Evolutionary conservation across 805 yeast species (phyloP), one percentile per base, ranked within the genome.

Genomic region (Schizosaccharomyces cryophilus): DNA sequence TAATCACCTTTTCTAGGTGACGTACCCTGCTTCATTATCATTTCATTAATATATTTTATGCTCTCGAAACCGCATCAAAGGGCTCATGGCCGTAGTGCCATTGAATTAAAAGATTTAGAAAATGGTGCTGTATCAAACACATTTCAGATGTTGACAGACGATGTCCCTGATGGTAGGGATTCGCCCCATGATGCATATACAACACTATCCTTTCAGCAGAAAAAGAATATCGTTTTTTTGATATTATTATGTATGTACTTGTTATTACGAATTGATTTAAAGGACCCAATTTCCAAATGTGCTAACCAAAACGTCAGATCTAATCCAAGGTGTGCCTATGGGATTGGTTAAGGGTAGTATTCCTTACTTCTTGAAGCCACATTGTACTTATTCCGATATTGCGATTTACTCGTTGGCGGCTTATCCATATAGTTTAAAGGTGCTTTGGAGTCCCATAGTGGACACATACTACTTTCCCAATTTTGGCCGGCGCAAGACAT

Each of bases 311-410:
- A 13, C 85, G 5, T 73, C 93, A 42, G 93, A 93, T 69, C 73
- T 88, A 59, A 76, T 89, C 5, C 98, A 93, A 70, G 98, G 98
- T n/a, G 81, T 93, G 5, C 98, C 98, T 0, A 94, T 89, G 15
- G 98, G 98, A 0, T 73, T 93, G 42, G 95, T 95, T 1, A 88
- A 90, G 73, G 98, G 98, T 1, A 82, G 95, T 1, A 78, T 93
- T 11, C 98, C 98, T 1, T 93, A 89, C 67, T 73, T 93, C 21
- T 75, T 93, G 62, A 93, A 93, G 69, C 79, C 90, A 3, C 81
- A 84, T 62, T 77, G 90, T 17, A 78, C 88, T 13, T 93, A 86
- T 69, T 81, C 95, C 0, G 94, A 89, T 67, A 85, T 93, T 6
- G 98, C 97, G 0, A 69, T 89, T 2, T 93, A 93, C 69, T 80